phyloP scores from a whole-genome alignment of 768 basidiomycete genomes.

The Amanita fuliginea region DNA sequence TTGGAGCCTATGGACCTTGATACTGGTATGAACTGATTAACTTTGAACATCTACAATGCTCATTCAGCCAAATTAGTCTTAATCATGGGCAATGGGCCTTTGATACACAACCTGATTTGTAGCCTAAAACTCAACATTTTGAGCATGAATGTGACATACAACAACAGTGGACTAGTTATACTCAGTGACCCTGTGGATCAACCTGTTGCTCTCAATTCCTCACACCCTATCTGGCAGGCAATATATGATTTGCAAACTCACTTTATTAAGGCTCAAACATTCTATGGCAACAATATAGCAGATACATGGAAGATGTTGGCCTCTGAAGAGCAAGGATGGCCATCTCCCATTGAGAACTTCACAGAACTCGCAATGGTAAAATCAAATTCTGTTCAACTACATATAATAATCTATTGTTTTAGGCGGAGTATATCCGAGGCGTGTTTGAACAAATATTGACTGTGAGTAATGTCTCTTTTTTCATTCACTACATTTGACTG shows the following conservation, averaged over 20 bases:
- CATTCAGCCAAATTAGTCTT: too few species aligned
- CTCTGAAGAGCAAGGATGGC: not conserved
- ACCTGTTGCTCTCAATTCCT: too few species aligned
- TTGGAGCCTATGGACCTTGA: too few species aligned
- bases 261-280: not conserved
- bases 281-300: not conserved
- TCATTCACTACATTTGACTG: not conserved
- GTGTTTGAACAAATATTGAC: not conserved
- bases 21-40: too few species aligned
- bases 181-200: not conserved
- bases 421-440: not conserved
- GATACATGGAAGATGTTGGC: not conserved
- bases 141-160: not conserved
- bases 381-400: too few species aligned
- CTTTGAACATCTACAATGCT: too few species aligned
- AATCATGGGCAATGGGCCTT: too few species aligned
- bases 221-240: too few species aligned
- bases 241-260: not conserved
- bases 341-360: too few species aligned
- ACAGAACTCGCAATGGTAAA: too few species aligned
- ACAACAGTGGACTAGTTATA: not conserved
- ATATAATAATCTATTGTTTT: not conserved
- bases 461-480: not conserved
- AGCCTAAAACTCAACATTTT: not conserved
- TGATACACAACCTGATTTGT: not conserved